phyloP scores from a whole-genome alignment of 768 basidiomycete species.

The Boletellus sp. region DNA sequence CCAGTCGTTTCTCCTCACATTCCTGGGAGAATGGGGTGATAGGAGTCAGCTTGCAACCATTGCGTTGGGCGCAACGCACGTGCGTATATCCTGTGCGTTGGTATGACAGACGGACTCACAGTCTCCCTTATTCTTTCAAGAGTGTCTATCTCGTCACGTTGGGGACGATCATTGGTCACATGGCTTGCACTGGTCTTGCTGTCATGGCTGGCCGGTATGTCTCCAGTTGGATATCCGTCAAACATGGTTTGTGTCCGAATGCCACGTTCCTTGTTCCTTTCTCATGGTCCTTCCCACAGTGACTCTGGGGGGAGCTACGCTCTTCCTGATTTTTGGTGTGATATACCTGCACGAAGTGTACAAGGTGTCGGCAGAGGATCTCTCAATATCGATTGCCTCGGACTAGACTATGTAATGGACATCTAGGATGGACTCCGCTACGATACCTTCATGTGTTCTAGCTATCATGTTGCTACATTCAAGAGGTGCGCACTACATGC shows the following conservation, averaged over 20 bases:
- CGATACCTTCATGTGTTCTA: constrained; percentile 2
- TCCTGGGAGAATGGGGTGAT: constrained; percentile 99
- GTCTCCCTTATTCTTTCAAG: constrained; percentile 37
- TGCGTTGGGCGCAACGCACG: constrained; percentile 92
- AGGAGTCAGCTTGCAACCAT: constrained; percentile 97
- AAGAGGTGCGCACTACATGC: neutral
- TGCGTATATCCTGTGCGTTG: constrained; percentile 36
- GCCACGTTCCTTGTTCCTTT: neutral
- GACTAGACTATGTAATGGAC: constrained; percentile 7
- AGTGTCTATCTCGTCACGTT: constrained; percentile 88
- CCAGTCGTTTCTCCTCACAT: constrained; percentile 91
- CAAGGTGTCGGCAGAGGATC: constrained; percentile 17
- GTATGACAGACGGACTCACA: constrained; percentile 4
- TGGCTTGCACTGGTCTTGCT: constrained; percentile 81
- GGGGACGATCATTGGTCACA: constrained; percentile 88
- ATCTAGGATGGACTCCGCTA: neutral
- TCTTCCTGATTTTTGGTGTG: constrained; percentile 82
- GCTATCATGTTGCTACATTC: neutral
- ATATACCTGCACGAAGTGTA: constrained; percentile 73
- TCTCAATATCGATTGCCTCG: constrained; percentile 12
- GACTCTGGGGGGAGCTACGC: constrained; percentile 72
- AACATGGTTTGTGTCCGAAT: constrained; percentile 59
- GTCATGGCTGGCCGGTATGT: constrained; percentile 92
- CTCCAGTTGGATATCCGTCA: constrained; percentile 92
- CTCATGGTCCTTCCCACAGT: constrained; percentile 43